Conservation (phyloP, 768 basidiomycete species). For the Cyclocybe aegerita region DNA sequence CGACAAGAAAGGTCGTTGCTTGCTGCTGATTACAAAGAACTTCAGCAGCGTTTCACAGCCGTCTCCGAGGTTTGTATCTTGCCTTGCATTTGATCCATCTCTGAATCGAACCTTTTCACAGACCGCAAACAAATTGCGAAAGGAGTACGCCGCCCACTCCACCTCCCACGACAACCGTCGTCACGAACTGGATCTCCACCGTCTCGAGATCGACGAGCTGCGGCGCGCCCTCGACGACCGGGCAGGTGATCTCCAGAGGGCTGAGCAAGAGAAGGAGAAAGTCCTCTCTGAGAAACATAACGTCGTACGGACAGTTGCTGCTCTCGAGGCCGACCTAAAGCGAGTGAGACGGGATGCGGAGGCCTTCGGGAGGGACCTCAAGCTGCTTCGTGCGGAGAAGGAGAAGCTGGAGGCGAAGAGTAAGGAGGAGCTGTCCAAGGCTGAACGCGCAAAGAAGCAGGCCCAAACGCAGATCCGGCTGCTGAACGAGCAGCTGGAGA, state of each 20-base stretch:
- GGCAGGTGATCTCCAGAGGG: slow-evolving; percentile 59
- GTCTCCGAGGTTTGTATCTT: slow-evolving; percentile 57
- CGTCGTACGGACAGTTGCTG: slow-evolving; percentile 63
- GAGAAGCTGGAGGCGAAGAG: slow-evolving; percentile 56
- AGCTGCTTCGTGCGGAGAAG: slow-evolving; percentile 63
- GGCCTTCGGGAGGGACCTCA: slow-evolving; percentile 76
- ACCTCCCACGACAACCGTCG: slow-evolving; percentile 70
- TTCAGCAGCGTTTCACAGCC: slow-evolving; percentile 67
- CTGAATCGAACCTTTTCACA: slow-evolving; percentile 25
- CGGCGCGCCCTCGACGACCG: slow-evolving; percentile 62
- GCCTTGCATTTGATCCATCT: not conserved
- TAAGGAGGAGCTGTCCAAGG: slow-evolving; percentile 52
- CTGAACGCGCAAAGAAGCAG: slow-evolving; percentile 70
- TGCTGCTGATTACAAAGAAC: slow-evolving; percentile 64
- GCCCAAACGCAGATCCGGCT: slow-evolving; percentile 62
- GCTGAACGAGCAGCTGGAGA: slow-evolving; percentile 65
- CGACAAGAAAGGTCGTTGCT: slow-evolving; percentile 77
- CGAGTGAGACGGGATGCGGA: slow-evolving; percentile 78
- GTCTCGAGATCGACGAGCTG: slow-evolving; percentile 77
- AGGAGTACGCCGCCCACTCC: slow-evolving; percentile 59
- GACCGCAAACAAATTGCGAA: slow-evolving; percentile 51
- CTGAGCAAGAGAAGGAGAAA: slow-evolving; percentile 63
- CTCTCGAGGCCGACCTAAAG: slow-evolving; percentile 70
- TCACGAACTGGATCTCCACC: slow-evolving; percentile 70
- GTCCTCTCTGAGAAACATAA: slow-evolving; percentile 62